These are phyloP conservation scores for Dothideomycetes sp. DNA, from an alignment of 2,329 filamentous ascomycete genomes.

Conservation along the genomic window DNA sequence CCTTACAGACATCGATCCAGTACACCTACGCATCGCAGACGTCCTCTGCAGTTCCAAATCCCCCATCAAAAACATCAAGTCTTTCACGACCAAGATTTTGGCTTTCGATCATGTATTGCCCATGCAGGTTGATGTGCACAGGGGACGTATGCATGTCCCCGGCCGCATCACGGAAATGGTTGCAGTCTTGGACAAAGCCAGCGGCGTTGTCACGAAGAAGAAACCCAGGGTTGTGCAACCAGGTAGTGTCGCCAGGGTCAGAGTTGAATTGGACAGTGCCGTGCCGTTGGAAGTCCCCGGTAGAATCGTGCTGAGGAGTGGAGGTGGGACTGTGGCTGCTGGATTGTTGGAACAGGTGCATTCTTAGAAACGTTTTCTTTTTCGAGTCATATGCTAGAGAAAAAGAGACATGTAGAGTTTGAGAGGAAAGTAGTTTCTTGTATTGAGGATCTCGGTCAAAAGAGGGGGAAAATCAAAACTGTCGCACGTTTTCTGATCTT, in stretches of 20 bases:
- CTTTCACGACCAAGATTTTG: constrained; percentile 73
- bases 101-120: constrained; percentile 86
- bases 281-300: constrained; percentile 73
- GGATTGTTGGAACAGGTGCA: constrained; percentile 59
- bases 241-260: constrained; percentile 65
- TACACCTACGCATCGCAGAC: constrained; percentile 70
- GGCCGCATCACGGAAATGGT: constrained; percentile 65
- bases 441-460: no score
- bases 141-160: constrained; percentile 70
- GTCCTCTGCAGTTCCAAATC: constrained; percentile 62
- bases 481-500: no score
- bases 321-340: constrained; percentile 77
- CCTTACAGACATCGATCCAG: constrained; percentile 67
- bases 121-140: constrained; percentile 80
- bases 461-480: no score
- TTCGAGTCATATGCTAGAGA: no score
- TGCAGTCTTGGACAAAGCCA: constrained; percentile 68
- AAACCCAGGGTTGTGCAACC: constrained; percentile 77
- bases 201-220: constrained; percentile 68
- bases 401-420: no score
- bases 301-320: constrained; percentile 69
- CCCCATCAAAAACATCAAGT: constrained; percentile 61
- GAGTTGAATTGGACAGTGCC: constrained; percentile 57
- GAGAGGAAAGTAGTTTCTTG: no score
- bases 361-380: no score